Base-by-base conservation (phyloP, 371 early-diverging fungal species). In the Dichotomocladium elegans region DNA sequence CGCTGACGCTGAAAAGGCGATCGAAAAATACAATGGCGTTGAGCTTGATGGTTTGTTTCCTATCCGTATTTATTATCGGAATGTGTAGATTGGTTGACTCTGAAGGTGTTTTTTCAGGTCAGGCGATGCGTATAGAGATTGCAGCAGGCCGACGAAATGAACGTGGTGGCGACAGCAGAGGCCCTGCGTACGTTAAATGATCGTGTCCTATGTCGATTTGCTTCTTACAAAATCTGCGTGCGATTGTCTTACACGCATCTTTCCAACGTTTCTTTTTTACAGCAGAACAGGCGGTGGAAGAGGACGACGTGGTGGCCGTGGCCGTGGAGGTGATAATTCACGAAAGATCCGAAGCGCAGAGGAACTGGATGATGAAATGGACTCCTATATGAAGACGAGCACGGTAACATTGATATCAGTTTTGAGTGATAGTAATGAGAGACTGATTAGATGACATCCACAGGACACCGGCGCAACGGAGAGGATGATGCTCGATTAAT, bases 321-420 rank as follows among this genome's bases (percentile, higher is more conserved):
- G 46, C 17, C 42, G 53, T 45, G 51, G 48, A 1, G 52, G 48
- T 19, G 17, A 14, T 31, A 25, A 35, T 14, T 28, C 29, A 30
- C 49, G 59, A 41, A 68, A 55, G 52, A 31, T 22, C 17, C 30
- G 53, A 42, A 61, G 57, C 17, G 69, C 55, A 25, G 60, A 56
- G 22, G 69, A 72, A 33, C 51, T 72, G 33, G 72, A 72, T 51
- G 57, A 62, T 37, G 69, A 72, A 48, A 68, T 72, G 72, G 72
- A 72, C n/a, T 61, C 51, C n/a, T 72, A 72, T 33, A 72, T 72
- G 72, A 59, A 62, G 33, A 21, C 49, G 24, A 34, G 12, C 12
- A 26, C 12, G 4, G 21, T 30, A 30, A 31, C 35, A 33, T 29
- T 12, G 17, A 24, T 21, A 48, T 19, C 6, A n/a, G 9, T 4